These are phyloP conservation scores for Endoconidiophora laricicola DNA, from an alignment of 2,329 filamentous ascomycete species.

Conservation along the genomic window DNA sequence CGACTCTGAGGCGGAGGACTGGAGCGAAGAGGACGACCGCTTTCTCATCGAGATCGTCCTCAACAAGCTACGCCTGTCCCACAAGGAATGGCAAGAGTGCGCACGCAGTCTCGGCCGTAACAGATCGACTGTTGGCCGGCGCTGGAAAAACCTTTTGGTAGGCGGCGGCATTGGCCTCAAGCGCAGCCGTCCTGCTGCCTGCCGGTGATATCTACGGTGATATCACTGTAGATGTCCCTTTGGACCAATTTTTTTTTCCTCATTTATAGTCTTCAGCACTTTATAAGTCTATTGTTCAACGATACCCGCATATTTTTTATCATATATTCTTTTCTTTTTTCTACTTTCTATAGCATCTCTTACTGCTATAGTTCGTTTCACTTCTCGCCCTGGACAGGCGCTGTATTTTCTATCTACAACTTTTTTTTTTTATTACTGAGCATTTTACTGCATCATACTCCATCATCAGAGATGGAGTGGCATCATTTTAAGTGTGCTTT, in stretches of 20 bases:
- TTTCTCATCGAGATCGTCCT: slow-evolving; percentile 51
- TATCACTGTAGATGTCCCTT: too few relatives aligned
- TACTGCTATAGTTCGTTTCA: slow-evolving; percentile 3
- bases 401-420: not conserved
- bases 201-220: not conserved
- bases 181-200: slow-evolving; percentile 16
- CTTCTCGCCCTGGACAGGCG: slow-evolving; percentile 4
- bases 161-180: slow-evolving; percentile 44
- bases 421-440: not conserved
- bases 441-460: not conserved
- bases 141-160: slow-evolving; percentile 47
- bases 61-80: slow-evolving; percentile 47
- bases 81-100: slow-evolving; percentile 51
- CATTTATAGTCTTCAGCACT: not conserved
- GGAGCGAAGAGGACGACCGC: slow-evolving; percentile 48
- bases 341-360: not conserved
- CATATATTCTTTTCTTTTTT: slow-evolving; percentile 1
- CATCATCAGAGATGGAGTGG: too few relatives aligned
- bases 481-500: not conserved
- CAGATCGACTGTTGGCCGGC: slow-evolving; percentile 35
- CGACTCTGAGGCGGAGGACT: slow-evolving; percentile 30
- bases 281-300: not conserved
- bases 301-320: slow-evolving; percentile 5
- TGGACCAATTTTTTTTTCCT: not conserved
- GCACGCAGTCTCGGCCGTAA: slow-evolving; percentile 46